phyloP scores from a whole-genome alignment of 768 basidiomycete species.

The Tulasnella calospora region DNA sequence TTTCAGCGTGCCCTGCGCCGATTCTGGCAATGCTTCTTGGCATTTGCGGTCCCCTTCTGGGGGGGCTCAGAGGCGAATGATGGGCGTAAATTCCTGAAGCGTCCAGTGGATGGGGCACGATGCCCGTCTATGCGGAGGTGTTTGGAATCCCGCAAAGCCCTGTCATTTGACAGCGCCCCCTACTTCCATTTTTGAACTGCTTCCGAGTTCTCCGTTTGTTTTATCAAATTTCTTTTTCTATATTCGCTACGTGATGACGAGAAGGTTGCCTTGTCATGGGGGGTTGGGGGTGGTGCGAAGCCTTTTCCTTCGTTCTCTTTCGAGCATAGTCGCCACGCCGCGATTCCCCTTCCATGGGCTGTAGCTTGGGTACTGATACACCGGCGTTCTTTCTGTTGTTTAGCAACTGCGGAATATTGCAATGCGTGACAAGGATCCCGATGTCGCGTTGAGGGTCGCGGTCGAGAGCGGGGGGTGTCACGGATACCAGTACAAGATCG shows the following conservation, averaged over 20 bases:
- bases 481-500: conserved; percentile 94
- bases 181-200: not conserved
- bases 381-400: not conserved
- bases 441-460: conserved; percentile 68
- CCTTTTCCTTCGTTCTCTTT: not conserved
- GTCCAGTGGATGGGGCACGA: not conserved
- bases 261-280: not conserved
- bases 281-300: not conserved
- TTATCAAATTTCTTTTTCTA: not conserved
- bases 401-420: conserved; percentile 78
- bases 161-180: not conserved
- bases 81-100: not conserved
- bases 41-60: not conserved
- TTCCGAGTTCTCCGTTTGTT: conserved; percentile 3
- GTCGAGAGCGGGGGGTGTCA: conserved; percentile 96
- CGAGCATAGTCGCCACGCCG: not conserved
- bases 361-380: not conserved
- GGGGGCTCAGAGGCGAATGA: not conserved
- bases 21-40: not conserved
- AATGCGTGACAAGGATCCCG: conserved; percentile 53
- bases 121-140: not conserved
- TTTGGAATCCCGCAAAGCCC: not conserved
- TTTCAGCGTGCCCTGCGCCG: not conserved
- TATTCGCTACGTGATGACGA: not conserved
- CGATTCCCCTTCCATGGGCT: not conserved